phyloP scores from a whole-genome alignment of 1,284 basidiomycete species.

The Blastosporella zonata region DNA sequence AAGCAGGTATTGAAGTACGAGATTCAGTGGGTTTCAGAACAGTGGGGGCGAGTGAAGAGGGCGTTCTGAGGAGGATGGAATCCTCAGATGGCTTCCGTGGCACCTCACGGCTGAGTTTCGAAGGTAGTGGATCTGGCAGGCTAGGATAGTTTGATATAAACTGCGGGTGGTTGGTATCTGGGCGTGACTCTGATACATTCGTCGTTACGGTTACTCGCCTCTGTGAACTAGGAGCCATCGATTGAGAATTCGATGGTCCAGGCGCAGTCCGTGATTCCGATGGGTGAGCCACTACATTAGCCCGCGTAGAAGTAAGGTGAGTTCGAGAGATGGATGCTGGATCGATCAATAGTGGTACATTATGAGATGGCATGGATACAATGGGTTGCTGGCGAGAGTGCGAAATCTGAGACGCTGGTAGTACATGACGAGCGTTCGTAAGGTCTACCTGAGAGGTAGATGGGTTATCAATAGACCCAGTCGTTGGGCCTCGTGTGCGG shows the following conservation, averaged over 20 bases:
- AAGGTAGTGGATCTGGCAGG: neutral
- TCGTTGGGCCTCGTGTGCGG: neutral
- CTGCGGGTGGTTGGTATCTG: conserved; percentile 4
- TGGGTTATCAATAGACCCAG: neutral
- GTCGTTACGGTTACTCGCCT: neutral
- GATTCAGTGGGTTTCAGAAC: conserved; percentile 35
- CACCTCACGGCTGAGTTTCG: conserved; percentile 4
- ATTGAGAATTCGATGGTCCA: neutral
- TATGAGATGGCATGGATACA: conserved; percentile 20
- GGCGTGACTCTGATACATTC: neutral
- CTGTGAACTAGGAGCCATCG: neutral
- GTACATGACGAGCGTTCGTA: conserved; percentile 1
- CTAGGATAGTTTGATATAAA: conserved; percentile 6
- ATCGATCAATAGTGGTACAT: conserved; percentile 10
- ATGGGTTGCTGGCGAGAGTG: conserved; percentile 12
- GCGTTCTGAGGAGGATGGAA: conserved; percentile 46
- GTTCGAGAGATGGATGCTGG: neutral
- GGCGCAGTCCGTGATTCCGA: conserved; percentile 4
- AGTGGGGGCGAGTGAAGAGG: conserved; percentile 51
- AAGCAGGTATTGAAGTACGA: conserved; percentile 35
- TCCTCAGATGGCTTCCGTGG: conserved; percentile 36
- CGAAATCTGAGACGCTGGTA: conserved; percentile 9
- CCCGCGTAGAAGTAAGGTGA: neutral
- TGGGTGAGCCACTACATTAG: neutral
- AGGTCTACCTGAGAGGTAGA: conserved; percentile 7